Base-by-base conservation (phyloP, 1,284 basidiomycete species). In the Porogramme epimiltina region DNA sequence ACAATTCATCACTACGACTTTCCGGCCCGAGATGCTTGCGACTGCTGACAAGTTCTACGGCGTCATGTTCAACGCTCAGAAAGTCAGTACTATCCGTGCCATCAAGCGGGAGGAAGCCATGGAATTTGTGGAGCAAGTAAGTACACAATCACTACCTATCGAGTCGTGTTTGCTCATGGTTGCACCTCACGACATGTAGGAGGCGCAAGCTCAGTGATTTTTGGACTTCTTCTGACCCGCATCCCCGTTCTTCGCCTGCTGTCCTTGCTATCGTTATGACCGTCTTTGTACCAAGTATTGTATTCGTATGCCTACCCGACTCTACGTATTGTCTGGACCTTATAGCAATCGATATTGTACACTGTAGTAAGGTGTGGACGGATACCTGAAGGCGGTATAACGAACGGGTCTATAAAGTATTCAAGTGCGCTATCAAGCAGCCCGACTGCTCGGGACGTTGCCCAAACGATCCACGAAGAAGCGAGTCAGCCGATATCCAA, bases 1-100 rank as follows among this genome's bases (percentile, higher is more conserved):
- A 0, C 97, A 99, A 70, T 99, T 99, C 72, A 97, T 99, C 69
- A 96, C 93, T 24, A 99, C 97, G 2, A 99, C 97, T 2, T 99
- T 99, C 84, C 81, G 96, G 52, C 91, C 95, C 0, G 97, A 99
- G 73, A 94, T 99, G 91, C 80, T 98, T 54, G 89, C 91, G 9
- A 89, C 91, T 2, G 95, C 95, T 0, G 93, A 97, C 70, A 93
- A 95, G 66, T 97, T 95, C 69, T 98, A 98, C 60, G 97, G 97
- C n/a, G 97, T 99, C n/a, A 76, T 97, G 56, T 99, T 98, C 75
- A 94, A 96, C 70, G 92, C 90, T 61, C 91, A 95, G 66, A 99
- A 99, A 72, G 82, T 99, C 56, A 93, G 90, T 54, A 91, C 89
- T 3, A 93, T 96, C 51, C 80, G 89, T 45, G 77, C 81, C 33